These are phyloP conservation scores for Phycomyces blakesleeanus DNA, from an alignment of 192 early-diverging fungal genomes.

Conservation along the genomic window DNA sequence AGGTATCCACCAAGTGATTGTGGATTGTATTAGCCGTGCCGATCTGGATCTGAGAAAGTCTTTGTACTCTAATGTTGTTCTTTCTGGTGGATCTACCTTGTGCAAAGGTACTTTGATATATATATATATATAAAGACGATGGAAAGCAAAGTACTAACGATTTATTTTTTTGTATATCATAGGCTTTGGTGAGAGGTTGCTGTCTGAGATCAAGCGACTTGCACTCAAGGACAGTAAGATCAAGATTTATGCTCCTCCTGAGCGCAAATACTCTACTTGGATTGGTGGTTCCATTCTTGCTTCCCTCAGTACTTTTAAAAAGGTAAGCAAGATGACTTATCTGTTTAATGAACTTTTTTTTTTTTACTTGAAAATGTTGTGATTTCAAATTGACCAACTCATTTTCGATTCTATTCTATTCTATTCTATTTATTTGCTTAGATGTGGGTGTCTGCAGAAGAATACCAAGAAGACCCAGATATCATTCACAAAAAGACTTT, in stretches of 20 bases:
- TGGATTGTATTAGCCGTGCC: conserved; percentile 87
- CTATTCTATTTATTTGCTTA: conserved; percentile 15
- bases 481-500: conserved; percentile 81
- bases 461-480: conserved; percentile 96
- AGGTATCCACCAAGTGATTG: conserved; percentile 91
- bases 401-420: too few species aligned
- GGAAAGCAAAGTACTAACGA: neutral
- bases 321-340: conserved; percentile 34
- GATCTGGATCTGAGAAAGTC: conserved; percentile 92
- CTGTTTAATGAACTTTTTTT: neutral
- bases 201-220: conserved; percentile 85
- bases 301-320: conserved; percentile 96
- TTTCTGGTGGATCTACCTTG: conserved; percentile 97
- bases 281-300: conserved; percentile 96
- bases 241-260: conserved; percentile 94
- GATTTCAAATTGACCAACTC: too few species aligned
- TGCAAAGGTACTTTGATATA: conserved; percentile 40
- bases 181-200: conserved; percentile 92
- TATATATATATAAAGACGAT: neutral
- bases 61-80: conserved; percentile 86
- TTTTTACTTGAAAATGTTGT: too few species aligned
- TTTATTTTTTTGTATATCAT: neutral
- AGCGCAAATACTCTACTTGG: conserved; percentile 98
- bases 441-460: conserved; percentile 99
- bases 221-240: conserved; percentile 94